A percentile compares a stretch with the other conserved stretches of the same genome.
Evolutionary conservation across 2,329 filamentous ascomycete species (phyloP).

Genomic region (Ophiocordyceps unilateralis): DNA sequence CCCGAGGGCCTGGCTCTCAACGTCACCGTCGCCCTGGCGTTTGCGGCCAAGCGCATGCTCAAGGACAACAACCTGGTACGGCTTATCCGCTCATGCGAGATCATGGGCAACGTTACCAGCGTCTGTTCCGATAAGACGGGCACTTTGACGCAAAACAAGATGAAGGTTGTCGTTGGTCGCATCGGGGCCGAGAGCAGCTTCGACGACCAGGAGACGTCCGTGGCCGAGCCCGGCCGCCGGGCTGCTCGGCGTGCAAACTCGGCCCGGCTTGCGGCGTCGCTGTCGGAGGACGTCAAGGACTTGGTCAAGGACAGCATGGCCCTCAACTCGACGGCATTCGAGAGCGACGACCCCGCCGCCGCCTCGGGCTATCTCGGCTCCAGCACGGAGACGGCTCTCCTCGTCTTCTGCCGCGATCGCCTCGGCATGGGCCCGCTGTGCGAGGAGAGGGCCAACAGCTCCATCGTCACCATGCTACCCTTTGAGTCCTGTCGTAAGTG

Average conservation of each 20-base stretch:
- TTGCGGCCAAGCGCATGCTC: slow-evolving; percentile 45
- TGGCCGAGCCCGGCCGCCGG: slow-evolving; percentile 7
- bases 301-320: slow-evolving; percentile 23
- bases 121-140: slow-evolving; percentile 52
- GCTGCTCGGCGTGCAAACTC: slow-evolving; percentile 11
- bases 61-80: slow-evolving; percentile 46
- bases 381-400: slow-evolving; percentile 36
- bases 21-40: slow-evolving; percentile 43
- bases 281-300: slow-evolving; percentile 16
- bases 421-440: slow-evolving; percentile 26
- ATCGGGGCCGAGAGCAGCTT: slow-evolving; percentile 24
- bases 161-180: slow-evolving; percentile 41
- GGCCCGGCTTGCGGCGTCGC: slow-evolving; percentile 10
- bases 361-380: slow-evolving; percentile 29
- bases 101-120: slow-evolving; percentile 46
- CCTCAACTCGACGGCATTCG: slow-evolving; percentile 36
- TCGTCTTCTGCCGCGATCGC: slow-evolving; percentile 31
- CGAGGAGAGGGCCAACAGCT: slow-evolving; percentile 27
- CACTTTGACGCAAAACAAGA: slow-evolving; percentile 46
- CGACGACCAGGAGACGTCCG: slow-evolving; percentile 15
- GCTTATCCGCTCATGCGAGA: slow-evolving; percentile 40
- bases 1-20: slow-evolving; percentile 43
- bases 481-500: slow-evolving; percentile 38
- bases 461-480: slow-evolving; percentile 30
- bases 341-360: slow-evolving; percentile 21